Evolutionary conservation across 2,329 filamentous ascomycete species (phyloP).

Genomic region (Chaetomiaceae sp.): DNA sequence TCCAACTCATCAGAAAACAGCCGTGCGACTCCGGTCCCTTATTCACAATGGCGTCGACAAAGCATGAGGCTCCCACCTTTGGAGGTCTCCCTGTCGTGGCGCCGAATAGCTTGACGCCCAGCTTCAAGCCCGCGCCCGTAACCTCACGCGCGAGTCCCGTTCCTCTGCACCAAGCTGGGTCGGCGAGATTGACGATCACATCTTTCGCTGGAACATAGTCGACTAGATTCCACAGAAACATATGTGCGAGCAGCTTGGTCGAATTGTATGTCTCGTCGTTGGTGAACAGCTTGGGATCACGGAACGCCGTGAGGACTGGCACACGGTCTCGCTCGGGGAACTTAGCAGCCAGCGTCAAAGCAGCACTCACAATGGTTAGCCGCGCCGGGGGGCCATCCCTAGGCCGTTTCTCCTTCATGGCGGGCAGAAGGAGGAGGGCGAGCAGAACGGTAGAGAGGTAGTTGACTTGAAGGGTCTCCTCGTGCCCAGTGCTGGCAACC

Average conservation of each 20-base stretch:
- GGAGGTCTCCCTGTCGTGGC: neutral
- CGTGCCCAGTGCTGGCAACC: neutral
- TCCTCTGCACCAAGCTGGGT: slow-evolving; percentile 25
- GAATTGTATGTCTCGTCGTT: slow-evolving; percentile 24
- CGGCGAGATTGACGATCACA: slow-evolving; percentile 33
- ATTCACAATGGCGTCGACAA: slow-evolving; percentile 21
- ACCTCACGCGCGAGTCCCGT: slow-evolving; percentile 22
- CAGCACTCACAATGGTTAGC: slow-evolving; percentile 29
- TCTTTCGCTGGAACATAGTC: slow-evolving; percentile 30
- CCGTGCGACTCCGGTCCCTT: slow-evolving; percentile 47
- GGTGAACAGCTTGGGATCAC: slow-evolving; percentile 23
- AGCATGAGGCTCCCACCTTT: slow-evolving; percentile 9
- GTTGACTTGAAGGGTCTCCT: slow-evolving; percentile 5
- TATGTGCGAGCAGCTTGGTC: slow-evolving; percentile 29
- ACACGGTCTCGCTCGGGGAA: slow-evolving; percentile 23
- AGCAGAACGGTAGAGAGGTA: slow-evolving; percentile 4
- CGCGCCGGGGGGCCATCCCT: neutral
- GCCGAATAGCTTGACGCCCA: neutral
- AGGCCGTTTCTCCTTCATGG: neutral
- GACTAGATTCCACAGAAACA: slow-evolving; percentile 35
- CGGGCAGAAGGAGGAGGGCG: neutral
- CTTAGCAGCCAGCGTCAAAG: slow-evolving; percentile 23
- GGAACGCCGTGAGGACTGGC: slow-evolving; percentile 28
- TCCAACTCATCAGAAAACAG: slow-evolving; percentile 43
- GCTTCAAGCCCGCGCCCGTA: neutral